Base-by-base conservation (phyloP, 2,329 filamentous ascomycete species). In the Xylariaceae sp. region DNA sequence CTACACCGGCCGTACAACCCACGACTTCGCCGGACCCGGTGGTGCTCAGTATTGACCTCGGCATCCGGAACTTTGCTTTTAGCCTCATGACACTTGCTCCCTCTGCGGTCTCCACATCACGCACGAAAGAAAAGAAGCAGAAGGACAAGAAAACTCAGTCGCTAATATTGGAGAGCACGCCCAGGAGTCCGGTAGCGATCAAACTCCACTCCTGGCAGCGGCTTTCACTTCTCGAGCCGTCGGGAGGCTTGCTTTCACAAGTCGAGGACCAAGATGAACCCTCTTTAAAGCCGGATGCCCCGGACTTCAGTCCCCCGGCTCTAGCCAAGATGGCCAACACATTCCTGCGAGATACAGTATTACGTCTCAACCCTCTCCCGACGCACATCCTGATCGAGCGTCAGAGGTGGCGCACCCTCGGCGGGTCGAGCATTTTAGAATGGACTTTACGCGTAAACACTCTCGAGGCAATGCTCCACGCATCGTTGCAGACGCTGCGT, bases 371-470 rank as follows among this genome's bases (percentile, higher is more conserved):
- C 0, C 87, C 83, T 4, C 77, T 86, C 42, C 88, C 89, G 0
- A 83, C 82, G 3, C 77, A 86, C 45, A 74, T 95, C 30, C 71
- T 94, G 1, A 90, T 95, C 49, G 78, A 82, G 63, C 72, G 75
- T 15, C 78, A 82, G 60, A 76, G 78, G 4, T 80, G 75, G 60
- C 83, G 89, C 2, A 84, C 82, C 2, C 77, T 75, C n/a, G 80
- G 86, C 9, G 76, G 71, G 0, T 70, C 80, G 0, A 78, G 82
- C 0, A 82, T 95, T 1, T 80, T 84, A 52, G 88, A 95, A 68
- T 95, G 89, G 89, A 92, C 89, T 3, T 65, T 94, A 38, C 76
- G 88, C 1, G 89, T 95, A 9, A 92, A 92, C 57, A 85, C 87
- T 60, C 77, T 95, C 18, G 89, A 95, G 66, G 82, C 83, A 4